Percentiles rank a stretch among this genome's conserved stretches.
Evolutionary conservation across 257 asterid species (phyloP).

Genomic region (Haberlea rhodopensis): DNA sequence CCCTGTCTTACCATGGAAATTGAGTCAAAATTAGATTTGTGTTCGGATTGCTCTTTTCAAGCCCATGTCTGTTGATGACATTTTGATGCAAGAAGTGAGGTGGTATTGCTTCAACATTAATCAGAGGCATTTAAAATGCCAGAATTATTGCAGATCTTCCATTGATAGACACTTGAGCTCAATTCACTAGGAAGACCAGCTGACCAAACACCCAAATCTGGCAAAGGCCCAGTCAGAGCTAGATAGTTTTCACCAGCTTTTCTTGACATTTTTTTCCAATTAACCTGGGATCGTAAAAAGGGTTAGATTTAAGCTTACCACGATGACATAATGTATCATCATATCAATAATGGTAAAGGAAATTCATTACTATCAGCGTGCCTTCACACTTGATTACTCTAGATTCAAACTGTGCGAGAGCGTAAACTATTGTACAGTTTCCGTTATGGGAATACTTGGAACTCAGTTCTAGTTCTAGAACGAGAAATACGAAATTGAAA

Average conservation of each 20-base stretch:
- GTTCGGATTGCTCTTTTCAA: too few relatives aligned
- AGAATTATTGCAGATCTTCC: slow-evolving; percentile 42
- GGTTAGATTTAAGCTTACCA: slow-evolving; percentile 3
- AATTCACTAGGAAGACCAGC: slow-evolving; percentile 51
- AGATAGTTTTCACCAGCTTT: slow-evolving; percentile 67
- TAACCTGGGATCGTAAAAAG: slow-evolving; percentile 30
- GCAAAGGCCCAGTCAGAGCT: slow-evolving; percentile 67
- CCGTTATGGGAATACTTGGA: too few relatives aligned
- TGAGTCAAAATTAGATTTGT: not conserved
- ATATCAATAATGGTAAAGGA: too few relatives aligned
- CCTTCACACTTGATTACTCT: too few relatives aligned
- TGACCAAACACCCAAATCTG: slow-evolving; percentile 57
- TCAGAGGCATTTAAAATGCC: slow-evolving; percentile 5
- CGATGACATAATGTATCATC: not conserved
- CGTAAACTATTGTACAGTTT: too few relatives aligned
- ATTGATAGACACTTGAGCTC: slow-evolving; percentile 40
- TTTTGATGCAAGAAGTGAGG: too few relatives aligned
- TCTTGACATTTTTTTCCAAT: slow-evolving; percentile 50
- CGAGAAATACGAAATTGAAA: not conserved
- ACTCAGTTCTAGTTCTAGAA: not conserved
- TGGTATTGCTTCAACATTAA: not conserved
- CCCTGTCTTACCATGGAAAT: not conserved
- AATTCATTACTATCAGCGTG: not conserved
- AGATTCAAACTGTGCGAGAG: too few relatives aligned
- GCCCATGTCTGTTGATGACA: too few relatives aligned